Base-by-base conservation (phyloP, 768 basidiomycete genomes). In the Collybia nuda region DNA sequence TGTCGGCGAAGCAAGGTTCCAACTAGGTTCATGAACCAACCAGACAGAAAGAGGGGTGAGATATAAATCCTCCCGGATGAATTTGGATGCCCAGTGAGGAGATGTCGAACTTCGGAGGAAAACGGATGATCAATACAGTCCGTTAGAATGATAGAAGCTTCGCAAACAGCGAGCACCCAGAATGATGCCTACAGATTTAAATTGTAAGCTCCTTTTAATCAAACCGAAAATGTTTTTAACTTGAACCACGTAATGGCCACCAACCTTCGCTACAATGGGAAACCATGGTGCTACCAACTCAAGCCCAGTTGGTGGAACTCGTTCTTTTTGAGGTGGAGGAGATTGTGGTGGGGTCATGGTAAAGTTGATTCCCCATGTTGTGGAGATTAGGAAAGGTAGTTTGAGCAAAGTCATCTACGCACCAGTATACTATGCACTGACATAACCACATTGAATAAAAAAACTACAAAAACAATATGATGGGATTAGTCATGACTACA, bases 291-390 rank as follows among this genome's bases (percentile, higher is more conserved):
- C 15, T 26, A 53, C 42, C 2, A 53, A 54, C 45, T 65, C 66
- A 2, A 52, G 36, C 17, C 65, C 66, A 12, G 56, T 50, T 6
- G 57, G 52, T 12, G 55, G 54, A 5, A 66, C 51, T 17, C 52
- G 53, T 54, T 68, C 63, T 3, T 56, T 36, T 5, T 40, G n/a
- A 5, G 52, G 40, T 24, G 65, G 57, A 2, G 64, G 60, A 0
- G 65, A 56, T 17, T 63, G 58, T 1, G 67, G 68, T 0, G 65
- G 52, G 0, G 68, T 68, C 55, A 61, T 43, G 12, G 65, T 61
- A 1, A 39, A 49, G 23, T 65, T 57, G 6, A 65, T 57, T 6
- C 61, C 66, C 54, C 59, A 62, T n/a, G 58, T 54, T 11, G 64
- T 41, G 24, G 66, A 58, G 8, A 62, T 42, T 5, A 63, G 49